Evolutionary conservation across 768 basidiomycete species (phyloP), one percentile per base, ranked within the genome.

Genomic region (Boletellus emodensis): DNA sequence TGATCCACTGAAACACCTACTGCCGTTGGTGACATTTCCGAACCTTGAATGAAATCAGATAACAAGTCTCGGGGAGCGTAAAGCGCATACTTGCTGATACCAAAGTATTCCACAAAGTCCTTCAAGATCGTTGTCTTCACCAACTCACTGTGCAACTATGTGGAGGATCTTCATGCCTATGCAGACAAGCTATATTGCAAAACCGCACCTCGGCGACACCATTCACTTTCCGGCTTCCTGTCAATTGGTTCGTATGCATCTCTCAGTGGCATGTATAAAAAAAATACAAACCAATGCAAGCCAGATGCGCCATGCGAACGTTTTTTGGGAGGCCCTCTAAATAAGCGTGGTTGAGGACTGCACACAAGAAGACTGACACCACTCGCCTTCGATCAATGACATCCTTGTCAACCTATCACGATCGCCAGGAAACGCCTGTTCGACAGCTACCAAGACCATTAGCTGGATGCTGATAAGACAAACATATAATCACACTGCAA

Each of bases 91-190:
- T 88, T 94, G 84, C 87, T 87, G 53, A 82, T 64, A 3, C 95
- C 95, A 61, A 84, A 88, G 68, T 88, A 90, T 30, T 96, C 93
- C 41, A 96, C 94, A 63, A 95, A 95, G 71, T 96, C 94, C 63
- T 87, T 90, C 60, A 89, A 66, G 58, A 91, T 89, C 7, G 87
- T 91, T 18, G 84, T 84, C 68, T 76, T 78, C 46, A 98, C 88
- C 39, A 98, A 81, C 47, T 92, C 86, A 52, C 85, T 89, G 75
- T 98, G 96, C 24, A 98, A 75, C 81, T 84, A 44, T 4, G 8
- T 30, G 26, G 42, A 36, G 1, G 20, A n/a, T 28, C 24, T 18
- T 44, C 17, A 36, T 15, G 40, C 15, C 10, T 15, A 12, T 20
- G 2, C 9, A 4, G 10, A 15, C 36, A 18, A 15, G n/a, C 15